phyloP scores from a whole-genome alignment of 768 basidiomycete species.

The Leucogyrophana mollusca region DNA sequence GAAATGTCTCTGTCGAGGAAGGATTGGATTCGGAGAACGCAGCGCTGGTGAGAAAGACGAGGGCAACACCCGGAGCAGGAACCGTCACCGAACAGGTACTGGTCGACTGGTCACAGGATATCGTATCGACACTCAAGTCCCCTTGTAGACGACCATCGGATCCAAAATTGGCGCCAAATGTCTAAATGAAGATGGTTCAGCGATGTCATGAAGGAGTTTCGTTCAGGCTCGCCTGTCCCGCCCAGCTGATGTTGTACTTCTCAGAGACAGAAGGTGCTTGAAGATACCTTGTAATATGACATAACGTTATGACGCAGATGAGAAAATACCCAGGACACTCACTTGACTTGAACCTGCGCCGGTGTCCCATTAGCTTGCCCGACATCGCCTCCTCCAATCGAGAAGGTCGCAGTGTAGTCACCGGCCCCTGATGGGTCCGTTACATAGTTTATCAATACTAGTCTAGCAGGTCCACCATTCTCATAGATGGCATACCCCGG shows the following conservation, averaged over 20 bases:
- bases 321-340: too few relatives aligned
- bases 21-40: constrained; percentile 6
- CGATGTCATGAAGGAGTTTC: neutral
- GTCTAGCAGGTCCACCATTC: constrained; percentile 43
- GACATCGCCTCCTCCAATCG: too few relatives aligned
- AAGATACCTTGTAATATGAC: neutral
- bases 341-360: constrained; percentile 31
- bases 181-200: constrained; percentile 10
- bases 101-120: constrained; percentile 17
- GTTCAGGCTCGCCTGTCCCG: constrained; percentile 31
- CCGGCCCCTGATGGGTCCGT: constrained; percentile 37
- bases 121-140: constrained; percentile 12
- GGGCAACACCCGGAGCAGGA: constrained; percentile 27
- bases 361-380: constrained; percentile 21
- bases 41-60: constrained; percentile 20
- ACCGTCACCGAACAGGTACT: constrained; percentile 22
- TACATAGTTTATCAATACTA: constrained; percentile 51
- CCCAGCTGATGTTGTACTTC: constrained; percentile 48
- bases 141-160: constrained; percentile 27
- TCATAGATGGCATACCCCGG: constrained; percentile 68
- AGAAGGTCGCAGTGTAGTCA: constrained; percentile 35
- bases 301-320: too few relatives aligned
- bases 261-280: constrained; percentile 31
- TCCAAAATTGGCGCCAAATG: constrained; percentile 20
- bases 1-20: constrained; percentile 21